Base-by-base conservation (phyloP, 805 yeast genomes). In the Myxozyma neglecta region DNA sequence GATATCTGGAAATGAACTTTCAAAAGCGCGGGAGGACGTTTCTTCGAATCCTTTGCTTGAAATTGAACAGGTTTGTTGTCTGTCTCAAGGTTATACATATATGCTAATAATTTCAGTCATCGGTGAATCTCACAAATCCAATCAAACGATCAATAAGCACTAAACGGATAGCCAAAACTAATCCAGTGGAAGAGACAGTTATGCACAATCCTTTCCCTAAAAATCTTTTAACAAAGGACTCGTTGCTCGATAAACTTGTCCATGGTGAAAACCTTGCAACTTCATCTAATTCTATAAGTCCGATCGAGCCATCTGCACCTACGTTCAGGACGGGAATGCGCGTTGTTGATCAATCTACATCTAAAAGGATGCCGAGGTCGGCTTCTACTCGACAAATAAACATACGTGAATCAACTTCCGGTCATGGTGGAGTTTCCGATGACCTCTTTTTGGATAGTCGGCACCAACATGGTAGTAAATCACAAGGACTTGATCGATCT, bases 261-360 rank as follows among this genome's bases (percentile, higher is more conserved):
- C 59, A 52, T 20, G 66, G 66, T 18, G 66, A 63, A 35, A 48
- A 45, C 29, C 36, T 59, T 16, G 63, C 63, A 24, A 47, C 18
- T 6, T 16, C 56, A 7, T 59, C 63, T 2, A 55, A 35, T 16
- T 18, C 34, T 5, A 13, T 20, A 13, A 16, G 42, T 29, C 18
- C 18, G 10, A 47, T 46, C n/a, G 42, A 37, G n/a, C 43, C 36
- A 5, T 14, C 56, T 35, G 35, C 40, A 13, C 18, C 24, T 14
- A 14, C 16, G 14, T n/a, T 6, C 24, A 8, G 13, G 52, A n/a
- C 16, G 39, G 16, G 5, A 34, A 24, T 48, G n/a, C 14, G 14
- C 24, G 29, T 24, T 24, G 4, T 36, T 13, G 9, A 46, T 46
- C 32, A 46, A 10, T 9, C 16, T 34, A 20, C 37, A 32, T 18